Conservation (phyloP, 345 rosid genomes). For the Streptanthus diversifolius region DNA sequence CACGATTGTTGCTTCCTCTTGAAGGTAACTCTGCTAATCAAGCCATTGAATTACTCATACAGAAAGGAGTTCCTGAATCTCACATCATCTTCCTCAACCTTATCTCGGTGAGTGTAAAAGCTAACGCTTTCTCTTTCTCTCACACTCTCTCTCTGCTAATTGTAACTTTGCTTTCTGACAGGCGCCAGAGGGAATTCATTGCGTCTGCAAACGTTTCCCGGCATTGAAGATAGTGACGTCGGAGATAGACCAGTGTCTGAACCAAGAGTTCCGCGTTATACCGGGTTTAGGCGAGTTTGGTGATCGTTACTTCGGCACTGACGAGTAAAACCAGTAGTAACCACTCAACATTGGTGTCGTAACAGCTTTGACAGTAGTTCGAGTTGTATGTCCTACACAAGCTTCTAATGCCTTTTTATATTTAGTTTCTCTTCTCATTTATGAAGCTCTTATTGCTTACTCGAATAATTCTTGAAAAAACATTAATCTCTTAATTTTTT, state of each 20-base stretch:
- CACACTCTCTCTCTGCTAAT: neutral
- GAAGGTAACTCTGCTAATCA: constrained; percentile 97
- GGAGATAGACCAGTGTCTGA: constrained; percentile 78
- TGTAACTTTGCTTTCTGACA: constrained; percentile 22
- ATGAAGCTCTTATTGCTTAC: neutral
- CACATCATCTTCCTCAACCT: constrained; percentile 94
- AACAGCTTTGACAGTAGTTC: neutral
- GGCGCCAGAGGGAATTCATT: constrained; percentile 98
- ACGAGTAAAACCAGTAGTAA: constrained; percentile 46
- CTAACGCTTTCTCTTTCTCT: neutral
- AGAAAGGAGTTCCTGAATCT: constrained; percentile 95
- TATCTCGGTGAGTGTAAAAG: constrained; percentile 63
- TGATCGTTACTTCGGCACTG: constrained; percentile 94
- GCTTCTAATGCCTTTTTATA: neutral
- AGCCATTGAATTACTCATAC: constrained; percentile 81
- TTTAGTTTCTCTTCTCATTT: neutral
- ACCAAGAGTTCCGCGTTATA: constrained; percentile 86
- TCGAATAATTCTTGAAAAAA: neutral
- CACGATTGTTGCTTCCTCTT: constrained; percentile 5
- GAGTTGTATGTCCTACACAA: neutral
- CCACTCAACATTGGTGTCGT: neutral
- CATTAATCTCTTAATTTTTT: neutral
- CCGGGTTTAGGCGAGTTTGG: constrained; percentile 99
- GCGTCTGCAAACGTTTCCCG: constrained; percentile 86
- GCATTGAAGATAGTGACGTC: constrained; percentile 87